phyloP scores from a whole-genome alignment of 331 rosid species.

The Telfairia occidentalis region DNA sequence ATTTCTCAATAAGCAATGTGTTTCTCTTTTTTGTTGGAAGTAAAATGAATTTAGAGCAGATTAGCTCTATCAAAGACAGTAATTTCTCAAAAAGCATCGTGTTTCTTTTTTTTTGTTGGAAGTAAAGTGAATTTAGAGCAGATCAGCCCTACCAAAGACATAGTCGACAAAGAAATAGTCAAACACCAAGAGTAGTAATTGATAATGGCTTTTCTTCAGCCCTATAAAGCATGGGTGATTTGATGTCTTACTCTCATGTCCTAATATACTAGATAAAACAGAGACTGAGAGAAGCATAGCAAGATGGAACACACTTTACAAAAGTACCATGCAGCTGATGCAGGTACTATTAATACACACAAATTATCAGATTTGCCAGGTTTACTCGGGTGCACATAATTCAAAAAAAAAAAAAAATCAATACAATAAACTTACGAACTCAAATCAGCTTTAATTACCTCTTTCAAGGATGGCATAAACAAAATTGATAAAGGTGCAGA shows the following conservation, averaged over 20 bases:
- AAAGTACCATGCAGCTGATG: neutral
- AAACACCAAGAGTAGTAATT: neutral
- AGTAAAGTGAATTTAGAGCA: neutral
- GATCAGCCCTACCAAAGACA: neutral
- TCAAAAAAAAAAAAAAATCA: neutral
- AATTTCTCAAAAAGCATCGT: neutral
- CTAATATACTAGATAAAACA: neutral
- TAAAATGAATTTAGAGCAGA: neutral
- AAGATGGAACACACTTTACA: neutral
- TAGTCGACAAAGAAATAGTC: neutral
- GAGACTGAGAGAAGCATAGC: neutral
- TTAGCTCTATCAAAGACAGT: neutral
- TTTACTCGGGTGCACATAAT: neutral
- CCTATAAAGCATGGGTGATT: neutral
- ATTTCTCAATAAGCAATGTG: neutral
- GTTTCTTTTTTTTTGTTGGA: neutral
- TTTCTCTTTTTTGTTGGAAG: neutral
- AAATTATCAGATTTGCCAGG: neutral
- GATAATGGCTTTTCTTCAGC: neutral
- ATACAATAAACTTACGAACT: neutral
- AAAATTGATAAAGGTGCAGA: constrained; percentile 62
- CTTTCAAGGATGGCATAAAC: constrained; percentile 82
- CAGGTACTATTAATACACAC: neutral
- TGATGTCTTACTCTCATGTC: neutral
- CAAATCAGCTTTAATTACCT: constrained; percentile 38